Base-by-base conservation (phyloP, 177 flowering plant genomes). In the Vitis hybrid region DNA sequence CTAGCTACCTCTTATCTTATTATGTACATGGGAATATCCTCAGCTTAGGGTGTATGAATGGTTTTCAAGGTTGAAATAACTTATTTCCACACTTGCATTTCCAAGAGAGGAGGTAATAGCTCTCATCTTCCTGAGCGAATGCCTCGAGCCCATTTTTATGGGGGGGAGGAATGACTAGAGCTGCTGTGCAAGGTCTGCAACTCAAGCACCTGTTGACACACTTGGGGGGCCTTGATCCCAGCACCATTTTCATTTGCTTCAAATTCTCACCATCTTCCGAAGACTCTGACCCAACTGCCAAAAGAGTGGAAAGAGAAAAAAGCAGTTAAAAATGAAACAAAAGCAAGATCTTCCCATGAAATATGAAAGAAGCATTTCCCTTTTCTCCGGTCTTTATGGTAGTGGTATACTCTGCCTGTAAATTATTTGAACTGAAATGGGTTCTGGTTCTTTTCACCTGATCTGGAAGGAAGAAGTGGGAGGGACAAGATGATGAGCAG, bases 71-170 rank as follows among this genome's bases (percentile, higher is more conserved):
- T 13, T 81, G 85, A 60, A 76, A 87, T 29, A 81, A 54, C 78
- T 78, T 86, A 53, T 78, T 60, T 29, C 83, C 85, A 75, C 89
- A 86, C 71, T 74, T 82, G 76, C 91, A 87, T 73, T 73, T 85
- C 89, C 91, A 87, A 13, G 82, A 74, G 61, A 87, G 80, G 5
- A 83, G 86, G 71, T 87, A 86, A 70, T 87, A 87, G 57, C 64
- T 72, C n/a, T 80, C 84, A 52, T 81, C 85, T 48, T 66, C 68
- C 26, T 71, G 62, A 31, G 62, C 39, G 59, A 73, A 16, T 5
- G 14, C 59, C 11, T 51, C 57, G 29, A 34, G 31, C 20, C 61
- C 72, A 60, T 58, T 65, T 2, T 26, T 69, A 29, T 70, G 79
- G 66, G 72, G 80, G 9, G 83, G 83, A 63, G 89, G 66, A 48